These are phyloP conservation scores for Trichoderma breve DNA, from an alignment of 2,329 filamentous ascomycete species.

Conservation along the genomic window DNA sequence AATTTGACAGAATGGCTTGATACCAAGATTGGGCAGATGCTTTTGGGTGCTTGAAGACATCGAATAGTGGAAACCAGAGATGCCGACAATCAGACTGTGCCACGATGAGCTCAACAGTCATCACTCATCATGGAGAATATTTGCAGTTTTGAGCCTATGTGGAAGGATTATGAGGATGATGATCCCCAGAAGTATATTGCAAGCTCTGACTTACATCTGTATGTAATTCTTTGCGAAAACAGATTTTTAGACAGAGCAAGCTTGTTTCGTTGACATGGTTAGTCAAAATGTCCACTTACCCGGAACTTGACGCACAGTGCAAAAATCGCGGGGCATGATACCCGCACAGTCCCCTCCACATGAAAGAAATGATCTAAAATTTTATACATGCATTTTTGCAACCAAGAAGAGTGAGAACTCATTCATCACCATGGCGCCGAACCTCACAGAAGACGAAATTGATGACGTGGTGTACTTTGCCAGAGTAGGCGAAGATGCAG, in stretches of 20 bases:
- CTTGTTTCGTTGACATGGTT: neutral
- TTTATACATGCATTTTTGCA: slow-evolving; percentile 25
- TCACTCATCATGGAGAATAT: slow-evolving; percentile 26
- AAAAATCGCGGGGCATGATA: slow-evolving; percentile 34
- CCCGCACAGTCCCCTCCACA: slow-evolving; percentile 42
- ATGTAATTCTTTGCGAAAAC: slow-evolving; percentile 18
- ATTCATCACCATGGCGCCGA: slow-evolving; percentile 43
- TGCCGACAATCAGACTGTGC: no score
- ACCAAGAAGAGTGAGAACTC: slow-evolving; percentile 10
- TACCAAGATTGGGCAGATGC: slow-evolving; percentile 32
- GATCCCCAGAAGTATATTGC: slow-evolving; percentile 11
- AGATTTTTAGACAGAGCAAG: no score
- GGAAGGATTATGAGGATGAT: slow-evolving; percentile 23
- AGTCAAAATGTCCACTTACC: neutral
- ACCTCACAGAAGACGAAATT: slow-evolving; percentile 73
- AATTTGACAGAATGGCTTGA: slow-evolving; percentile 53
- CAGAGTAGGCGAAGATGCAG: slow-evolving; percentile 70
- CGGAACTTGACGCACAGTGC: slow-evolving; percentile 31
- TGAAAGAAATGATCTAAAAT: slow-evolving; percentile 28
- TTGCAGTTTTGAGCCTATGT: slow-evolving; percentile 27
- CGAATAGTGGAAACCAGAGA: no score
- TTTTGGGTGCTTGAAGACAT: neutral
- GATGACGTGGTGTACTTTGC: slow-evolving; percentile 90
- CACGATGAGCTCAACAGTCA: no score
- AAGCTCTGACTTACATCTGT: no score